These are phyloP conservation scores for Pythium insidiosum DNA, from an alignment of 352 stramenopile species.

Conservation along the genomic window DNA sequence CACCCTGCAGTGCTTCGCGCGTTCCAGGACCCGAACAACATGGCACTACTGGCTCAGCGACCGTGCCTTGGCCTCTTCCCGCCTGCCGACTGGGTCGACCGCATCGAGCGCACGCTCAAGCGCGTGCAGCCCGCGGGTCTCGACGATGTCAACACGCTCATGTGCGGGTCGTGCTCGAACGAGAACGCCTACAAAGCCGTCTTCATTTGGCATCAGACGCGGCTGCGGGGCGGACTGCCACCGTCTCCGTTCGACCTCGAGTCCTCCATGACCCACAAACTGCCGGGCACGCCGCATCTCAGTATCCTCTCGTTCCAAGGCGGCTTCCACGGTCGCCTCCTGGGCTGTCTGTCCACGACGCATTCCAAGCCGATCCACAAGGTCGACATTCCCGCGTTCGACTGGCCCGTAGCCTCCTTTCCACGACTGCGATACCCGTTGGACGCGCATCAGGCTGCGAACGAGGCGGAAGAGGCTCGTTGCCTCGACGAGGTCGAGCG, in stretches of 20 bases:
- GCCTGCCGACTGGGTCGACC: slow-evolving; percentile 64
- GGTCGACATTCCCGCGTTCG: slow-evolving; percentile 75
- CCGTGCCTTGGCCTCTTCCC: slow-evolving; percentile 73
- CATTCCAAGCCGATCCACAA: slow-evolving; percentile 86
- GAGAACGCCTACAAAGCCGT: slow-evolving; percentile 84
- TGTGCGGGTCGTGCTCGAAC: slow-evolving; percentile 84
- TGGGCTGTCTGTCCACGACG: slow-evolving; percentile 76
- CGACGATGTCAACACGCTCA: slow-evolving; percentile 75
- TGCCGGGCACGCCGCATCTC: slow-evolving; percentile 60
- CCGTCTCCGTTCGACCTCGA: slow-evolving; percentile 58
- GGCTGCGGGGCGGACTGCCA: slow-evolving; percentile 41
- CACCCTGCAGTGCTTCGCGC: slow-evolving; percentile 61
- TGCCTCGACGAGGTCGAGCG: slow-evolving; percentile 61
- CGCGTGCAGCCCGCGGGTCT: slow-evolving; percentile 48
- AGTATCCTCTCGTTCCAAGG: slow-evolving; percentile 81
- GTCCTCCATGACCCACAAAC: slow-evolving; percentile 59
- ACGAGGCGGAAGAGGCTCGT: slow-evolving; percentile 57
- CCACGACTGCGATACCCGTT: slow-evolving; percentile 62
- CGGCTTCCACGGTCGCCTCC: slow-evolving; percentile 69
- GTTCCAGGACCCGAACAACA: slow-evolving; percentile 52
- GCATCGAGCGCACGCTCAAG: slow-evolving; percentile 49
- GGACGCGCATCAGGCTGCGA: slow-evolving; percentile 41
- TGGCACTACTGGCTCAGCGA: slow-evolving; percentile 61
- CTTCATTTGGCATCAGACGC: slow-evolving; percentile 86
- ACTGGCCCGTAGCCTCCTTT: slow-evolving; percentile 79